Evolutionary conservation across 768 basidiomycete species (phyloP), one percentile per base, ranked within the genome.

Genomic region (Pisolithus sp.): DNA sequence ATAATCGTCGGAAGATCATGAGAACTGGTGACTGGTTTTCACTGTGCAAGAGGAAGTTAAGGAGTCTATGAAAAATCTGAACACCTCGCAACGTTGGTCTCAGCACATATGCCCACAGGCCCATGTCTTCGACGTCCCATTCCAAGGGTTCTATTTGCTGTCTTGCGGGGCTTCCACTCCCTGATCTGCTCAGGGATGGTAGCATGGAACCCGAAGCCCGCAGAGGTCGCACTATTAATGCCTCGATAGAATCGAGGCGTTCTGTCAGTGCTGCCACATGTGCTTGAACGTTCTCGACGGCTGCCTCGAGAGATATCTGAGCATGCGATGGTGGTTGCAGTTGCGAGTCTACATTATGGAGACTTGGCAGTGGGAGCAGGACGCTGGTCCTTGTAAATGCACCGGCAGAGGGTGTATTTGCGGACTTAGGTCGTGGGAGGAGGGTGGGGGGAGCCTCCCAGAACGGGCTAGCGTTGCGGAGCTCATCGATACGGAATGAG

Each of bases 251-350:
- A 59, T 93, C 91, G n/a, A 93, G 69, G 26, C 92, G 82, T 65
- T 93, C 90, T 7, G 79, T 82, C 41, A 93, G 76, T 6, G 89
- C 89, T 0, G 89, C 89, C 18, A 93, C 69, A 55, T 91, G 86
- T 0, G 82, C 79, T 65, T 94, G 91, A 47, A 92, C 77, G 55
- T 78, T 82, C 66, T 93, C 88, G 18, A 93, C 71, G 0, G 87
- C 87, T 43, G 78, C 79, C 65, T 93, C 91, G 49, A 94, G 71
- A 41, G 66, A 53, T 20, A 59, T 30, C 3, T 57, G 53, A 30
- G 44, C 39, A 18, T 73, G 68, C 7, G 83, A 79, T 21, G 73
- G 69, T 3, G 81, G 76, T 42, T 77, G 69, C 9, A 80, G 76
- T 42, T 77, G 69, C 8, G 74, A 67, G 10, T 37, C 31, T 17